phyloP scores from a whole-genome alignment of 2,329 filamentous ascomycete species.

The Ilyonectria robusta region DNA sequence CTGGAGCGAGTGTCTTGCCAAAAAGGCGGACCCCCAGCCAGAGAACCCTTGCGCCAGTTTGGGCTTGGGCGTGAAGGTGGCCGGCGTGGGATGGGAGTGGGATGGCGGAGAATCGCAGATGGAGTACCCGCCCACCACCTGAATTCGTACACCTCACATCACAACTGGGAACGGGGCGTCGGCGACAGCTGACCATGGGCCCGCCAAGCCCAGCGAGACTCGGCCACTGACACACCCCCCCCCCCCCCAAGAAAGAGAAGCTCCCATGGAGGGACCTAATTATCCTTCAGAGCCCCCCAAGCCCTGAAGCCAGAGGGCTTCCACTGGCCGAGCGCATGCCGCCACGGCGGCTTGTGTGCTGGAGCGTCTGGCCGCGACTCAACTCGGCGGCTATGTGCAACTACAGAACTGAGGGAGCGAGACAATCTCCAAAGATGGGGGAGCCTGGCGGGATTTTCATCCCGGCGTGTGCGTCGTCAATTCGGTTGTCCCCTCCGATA shows the following conservation, averaged over 20 bases:
- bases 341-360: not conserved
- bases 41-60: conserved; percentile 16
- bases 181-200: conserved; percentile 38
- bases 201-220: conserved; percentile 39
- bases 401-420: not conserved
- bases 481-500: conserved; percentile 21
- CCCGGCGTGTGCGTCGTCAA: conserved; percentile 22
- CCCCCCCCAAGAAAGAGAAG: conserved; percentile 17
- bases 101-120: conserved; percentile 26
- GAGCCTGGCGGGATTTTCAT: conserved; percentile 14
- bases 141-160: conserved; percentile 3
- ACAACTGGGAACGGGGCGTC: conserved; percentile 31
- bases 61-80: conserved; percentile 18
- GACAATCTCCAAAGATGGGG: conserved; percentile 9
- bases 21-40: not conserved
- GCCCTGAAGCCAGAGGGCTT: not conserved
- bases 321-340: not conserved
- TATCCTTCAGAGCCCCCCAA: not conserved
- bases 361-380: conserved; percentile 9
- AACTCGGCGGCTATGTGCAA: not conserved
- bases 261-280: not conserved
- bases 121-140: conserved; percentile 5
- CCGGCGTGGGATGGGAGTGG: conserved; percentile 33
- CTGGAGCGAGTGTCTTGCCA: not conserved
- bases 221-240: conserved; percentile 32